phyloP scores from a whole-genome alignment of 257 asterid genomes.

The Prunella vulgaris region DNA sequence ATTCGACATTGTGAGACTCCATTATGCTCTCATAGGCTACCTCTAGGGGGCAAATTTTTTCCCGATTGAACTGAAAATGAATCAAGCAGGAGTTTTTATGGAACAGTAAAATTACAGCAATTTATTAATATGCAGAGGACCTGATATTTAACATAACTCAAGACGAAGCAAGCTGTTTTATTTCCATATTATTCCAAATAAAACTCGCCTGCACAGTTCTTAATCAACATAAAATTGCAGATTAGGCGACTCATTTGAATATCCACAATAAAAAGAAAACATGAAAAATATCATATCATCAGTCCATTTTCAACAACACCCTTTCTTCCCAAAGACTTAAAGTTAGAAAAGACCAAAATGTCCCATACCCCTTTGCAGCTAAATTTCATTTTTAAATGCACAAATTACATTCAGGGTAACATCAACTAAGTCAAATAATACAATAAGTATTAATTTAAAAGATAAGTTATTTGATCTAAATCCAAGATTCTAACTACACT shows the following conservation, averaged over 20 bases:
- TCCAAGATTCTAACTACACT: background rate
- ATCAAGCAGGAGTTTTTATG: background rate
- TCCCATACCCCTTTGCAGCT: background rate
- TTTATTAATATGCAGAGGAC: background rate
- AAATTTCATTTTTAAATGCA: background rate
- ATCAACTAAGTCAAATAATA: background rate
- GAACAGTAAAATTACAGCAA: background rate
- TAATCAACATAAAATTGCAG: background rate
- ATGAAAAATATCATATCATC: background rate
- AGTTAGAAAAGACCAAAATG: background rate
- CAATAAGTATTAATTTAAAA: background rate
- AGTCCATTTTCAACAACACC: background rate
- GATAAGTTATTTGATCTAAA: background rate
- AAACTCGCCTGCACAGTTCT: background rate
- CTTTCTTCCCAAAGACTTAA: background rate
- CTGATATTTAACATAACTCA: background rate
- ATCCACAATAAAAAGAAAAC: background rate
- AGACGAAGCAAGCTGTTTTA: background rate
- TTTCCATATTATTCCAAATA: background rate
- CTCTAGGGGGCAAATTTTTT: conserved; percentile 17
- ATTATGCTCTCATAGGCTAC: conserved; percentile 21
- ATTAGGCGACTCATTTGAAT: background rate
- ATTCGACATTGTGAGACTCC: conserved; percentile 37
- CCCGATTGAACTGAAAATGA: conserved; percentile 7
- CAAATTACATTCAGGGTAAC: background rate